phyloP scores from a whole-genome alignment of 495 filamentous ascomycete species.

The Thozetella sp. region DNA sequence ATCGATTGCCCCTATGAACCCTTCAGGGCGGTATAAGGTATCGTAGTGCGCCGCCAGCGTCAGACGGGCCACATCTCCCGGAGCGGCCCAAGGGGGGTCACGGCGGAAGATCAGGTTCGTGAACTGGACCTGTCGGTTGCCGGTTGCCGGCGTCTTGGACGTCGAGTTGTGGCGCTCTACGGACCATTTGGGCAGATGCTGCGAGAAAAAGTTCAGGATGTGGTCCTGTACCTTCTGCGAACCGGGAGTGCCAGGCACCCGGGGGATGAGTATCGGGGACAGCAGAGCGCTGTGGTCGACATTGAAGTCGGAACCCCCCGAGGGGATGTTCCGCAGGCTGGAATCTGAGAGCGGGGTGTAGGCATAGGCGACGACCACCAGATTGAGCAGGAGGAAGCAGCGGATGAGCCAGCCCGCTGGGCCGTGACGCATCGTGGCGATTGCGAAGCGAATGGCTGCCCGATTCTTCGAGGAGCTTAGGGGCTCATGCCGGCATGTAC shows the following conservation, averaged over 20 bases:
- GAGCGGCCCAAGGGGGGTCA: constrained; percentile 79
- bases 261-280: constrained; percentile 86
- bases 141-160: constrained; percentile 72
- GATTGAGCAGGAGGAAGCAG: constrained; percentile 10
- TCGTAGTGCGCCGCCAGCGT: constrained; percentile 96
- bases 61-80: constrained; percentile 76
- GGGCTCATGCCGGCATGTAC: background rate
- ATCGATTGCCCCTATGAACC: constrained; percentile 93
- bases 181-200: constrained; percentile 74
- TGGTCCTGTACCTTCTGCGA: constrained; percentile 76
- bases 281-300: constrained; percentile 73
- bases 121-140: constrained; percentile 74
- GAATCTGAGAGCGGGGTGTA: constrained; percentile 77
- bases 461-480: background rate
- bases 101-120: constrained; percentile 84
- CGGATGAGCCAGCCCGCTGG: background rate
- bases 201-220: constrained; percentile 78
- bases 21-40: constrained; percentile 75
- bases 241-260: constrained; percentile 84
- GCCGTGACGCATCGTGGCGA: background rate
- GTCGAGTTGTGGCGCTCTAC: constrained; percentile 87
- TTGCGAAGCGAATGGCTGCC: background rate
- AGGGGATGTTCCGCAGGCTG: constrained; percentile 66
- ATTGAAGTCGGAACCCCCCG: constrained; percentile 77
- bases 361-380: constrained; percentile 45